Percentiles rank a stretch among this genome's conserved stretches.
Evolutionary conservation across 2,329 filamentous ascomycete species (phyloP).

Genomic region (Sclerotinia nivalis): DNA sequence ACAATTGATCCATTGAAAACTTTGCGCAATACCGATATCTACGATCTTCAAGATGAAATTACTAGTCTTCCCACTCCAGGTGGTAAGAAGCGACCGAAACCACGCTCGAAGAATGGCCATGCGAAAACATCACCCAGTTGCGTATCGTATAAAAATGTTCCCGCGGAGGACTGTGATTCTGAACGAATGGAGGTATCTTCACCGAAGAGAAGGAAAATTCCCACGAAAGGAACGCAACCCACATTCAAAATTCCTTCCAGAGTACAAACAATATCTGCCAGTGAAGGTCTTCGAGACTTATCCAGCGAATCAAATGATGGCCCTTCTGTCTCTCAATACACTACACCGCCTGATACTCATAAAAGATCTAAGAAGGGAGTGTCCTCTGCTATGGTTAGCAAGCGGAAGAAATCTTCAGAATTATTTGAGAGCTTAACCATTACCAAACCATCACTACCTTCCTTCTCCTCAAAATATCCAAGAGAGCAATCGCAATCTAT

Average conservation of each 20-base stretch:
- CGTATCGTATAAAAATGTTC: constrained; percentile 23
- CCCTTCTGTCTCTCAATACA: constrained; percentile 24
- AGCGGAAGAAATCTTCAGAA: constrained; percentile 21
- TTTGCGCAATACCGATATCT: constrained; percentile 26
- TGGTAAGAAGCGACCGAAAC: constrained; percentile 23
- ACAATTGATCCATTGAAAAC: constrained; percentile 28
- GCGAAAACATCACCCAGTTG: constrained; percentile 23
- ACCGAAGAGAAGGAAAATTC: constrained; percentile 11
- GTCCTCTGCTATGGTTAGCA: constrained; percentile 18
- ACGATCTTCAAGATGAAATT: constrained; percentile 26
- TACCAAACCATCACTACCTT: constrained; percentile 31
- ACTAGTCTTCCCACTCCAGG: constrained; percentile 12
- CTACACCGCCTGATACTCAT: constrained; percentile 25
- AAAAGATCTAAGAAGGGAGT: constrained; percentile 25
- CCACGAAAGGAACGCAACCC: constrained; percentile 9
- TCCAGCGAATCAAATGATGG: background rate
- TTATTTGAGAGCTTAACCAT: constrained; percentile 32
- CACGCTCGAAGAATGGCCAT: constrained; percentile 22
- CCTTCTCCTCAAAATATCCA: constrained; percentile 19
- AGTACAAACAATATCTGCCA: background rate
- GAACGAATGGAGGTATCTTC: background rate
- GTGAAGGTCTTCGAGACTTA: background rate
- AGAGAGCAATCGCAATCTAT: constrained; percentile 19
- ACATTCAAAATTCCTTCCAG: constrained; percentile 16
- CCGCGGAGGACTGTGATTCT: background rate